Conservation (phyloP, 495 filamentous ascomycete species). For the Aspergillus haitiensis region DNA sequence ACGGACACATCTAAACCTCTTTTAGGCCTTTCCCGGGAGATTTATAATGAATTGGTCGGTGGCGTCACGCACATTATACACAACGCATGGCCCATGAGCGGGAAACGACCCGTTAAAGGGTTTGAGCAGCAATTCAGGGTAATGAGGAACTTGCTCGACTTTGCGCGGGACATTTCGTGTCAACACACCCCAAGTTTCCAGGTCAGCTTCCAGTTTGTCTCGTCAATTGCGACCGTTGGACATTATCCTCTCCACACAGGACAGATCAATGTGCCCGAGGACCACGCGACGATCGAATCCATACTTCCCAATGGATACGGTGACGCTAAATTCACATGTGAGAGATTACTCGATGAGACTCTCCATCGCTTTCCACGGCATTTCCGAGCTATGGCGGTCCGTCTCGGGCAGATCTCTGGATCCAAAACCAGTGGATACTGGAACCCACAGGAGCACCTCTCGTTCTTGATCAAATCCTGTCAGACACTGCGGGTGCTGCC, state of each 20-base stretch:
- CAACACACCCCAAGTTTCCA: no score
- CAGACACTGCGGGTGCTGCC: constrained; percentile 47
- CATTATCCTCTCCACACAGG: constrained; percentile 34
- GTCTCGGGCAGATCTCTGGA: constrained; percentile 51
- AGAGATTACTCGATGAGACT: constrained; percentile 49
- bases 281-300: constrained; percentile 26
- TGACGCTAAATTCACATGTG: constrained; percentile 50
- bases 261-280: constrained; percentile 28
- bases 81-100: no score
- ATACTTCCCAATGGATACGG: constrained; percentile 47
- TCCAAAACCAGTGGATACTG: constrained; percentile 50
- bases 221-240: no score
- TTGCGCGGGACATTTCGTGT: no score
- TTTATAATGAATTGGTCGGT: no score
- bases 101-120: neutral
- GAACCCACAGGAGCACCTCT: constrained; percentile 50
- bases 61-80: no score
- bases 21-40: no score
- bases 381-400: constrained; percentile 43
- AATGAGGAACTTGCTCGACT: no score
- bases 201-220: no score
- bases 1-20: no score
- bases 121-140: no score
- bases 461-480: constrained; percentile 50
- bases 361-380: constrained; percentile 37